Percentiles rank a stretch among this genome's conserved stretches.
Conservation (phyloP, 2,329 filamentous ascomycete genomes). For the Dactylellina leptospora region DNA sequence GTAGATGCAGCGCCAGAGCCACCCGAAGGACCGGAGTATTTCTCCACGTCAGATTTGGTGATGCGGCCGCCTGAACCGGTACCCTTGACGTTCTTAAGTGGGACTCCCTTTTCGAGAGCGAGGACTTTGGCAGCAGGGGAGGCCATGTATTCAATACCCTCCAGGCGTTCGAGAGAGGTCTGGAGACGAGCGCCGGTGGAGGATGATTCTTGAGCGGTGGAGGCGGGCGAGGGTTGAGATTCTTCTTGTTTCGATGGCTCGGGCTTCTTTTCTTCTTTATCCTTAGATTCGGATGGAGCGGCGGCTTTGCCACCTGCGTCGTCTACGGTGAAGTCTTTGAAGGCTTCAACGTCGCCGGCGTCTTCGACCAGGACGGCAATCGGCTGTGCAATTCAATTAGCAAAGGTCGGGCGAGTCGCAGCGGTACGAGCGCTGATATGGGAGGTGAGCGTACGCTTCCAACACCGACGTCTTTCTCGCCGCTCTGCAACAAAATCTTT, state of each 20-base stretch:
- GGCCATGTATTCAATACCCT: constrained; percentile 69
- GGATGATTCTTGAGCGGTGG: constrained; percentile 61
- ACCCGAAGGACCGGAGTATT: constrained; percentile 65
- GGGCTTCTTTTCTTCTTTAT: constrained; percentile 70
- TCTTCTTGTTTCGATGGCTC: constrained; percentile 68
- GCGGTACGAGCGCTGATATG: not conserved
- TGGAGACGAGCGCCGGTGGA: constrained; percentile 75
- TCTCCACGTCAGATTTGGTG: constrained; percentile 92
- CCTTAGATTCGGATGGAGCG: constrained; percentile 66
- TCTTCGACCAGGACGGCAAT: constrained; percentile 96
- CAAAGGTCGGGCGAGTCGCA: not conserved
- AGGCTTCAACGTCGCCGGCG: constrained; percentile 83
- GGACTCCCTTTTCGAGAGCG: constrained; percentile 83
- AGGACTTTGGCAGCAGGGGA: constrained; percentile 79
- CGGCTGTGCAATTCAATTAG: constrained; percentile 69
- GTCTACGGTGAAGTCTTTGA: constrained; percentile 84
- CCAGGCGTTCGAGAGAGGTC: constrained; percentile 78
- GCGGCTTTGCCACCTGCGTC: constrained; percentile 79
- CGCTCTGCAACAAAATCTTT: constrained; percentile 90
- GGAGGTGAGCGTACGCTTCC: constrained; percentile 77
- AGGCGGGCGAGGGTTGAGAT: constrained; percentile 68
- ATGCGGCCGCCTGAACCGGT: constrained; percentile 85
- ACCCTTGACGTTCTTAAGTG: constrained; percentile 81
- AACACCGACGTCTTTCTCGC: constrained; percentile 91
- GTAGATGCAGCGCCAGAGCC: constrained; percentile 62